Percentiles rank a stretch among this genome's conserved stretches.
phyloP scores from a whole-genome alignment of 2,329 filamentous ascomycete genomes.

The Ophiostoma quercus region DNA sequence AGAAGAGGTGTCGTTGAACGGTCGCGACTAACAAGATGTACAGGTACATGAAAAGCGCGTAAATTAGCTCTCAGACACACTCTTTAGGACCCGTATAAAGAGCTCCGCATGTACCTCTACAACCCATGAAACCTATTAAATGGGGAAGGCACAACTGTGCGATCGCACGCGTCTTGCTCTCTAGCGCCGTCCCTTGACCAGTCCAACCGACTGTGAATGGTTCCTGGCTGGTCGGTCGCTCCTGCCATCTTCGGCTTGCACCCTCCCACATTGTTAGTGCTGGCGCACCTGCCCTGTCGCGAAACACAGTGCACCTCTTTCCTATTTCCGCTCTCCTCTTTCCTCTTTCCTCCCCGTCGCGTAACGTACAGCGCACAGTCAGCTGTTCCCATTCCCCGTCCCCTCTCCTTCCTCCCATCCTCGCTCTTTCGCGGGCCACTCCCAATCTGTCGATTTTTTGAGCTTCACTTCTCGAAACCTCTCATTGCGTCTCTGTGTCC shows the following conservation, averaged over 20 bases:
- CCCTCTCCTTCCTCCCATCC: neutral
- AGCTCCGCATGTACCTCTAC: conserved; percentile 18
- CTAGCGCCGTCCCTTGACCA: conserved; percentile 12
- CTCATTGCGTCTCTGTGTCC: neutral
- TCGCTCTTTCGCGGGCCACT: conserved; percentile 4
- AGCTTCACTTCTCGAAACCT: neutral
- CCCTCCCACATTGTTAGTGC: neutral
- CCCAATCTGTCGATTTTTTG: neutral
- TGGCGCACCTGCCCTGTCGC: conserved; percentile 19
- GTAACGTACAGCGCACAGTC: neutral
- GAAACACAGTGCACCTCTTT: conserved; percentile 15
- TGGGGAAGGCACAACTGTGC: neutral
- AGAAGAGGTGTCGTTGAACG: conserved; percentile 10
- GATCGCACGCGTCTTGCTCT: conserved; percentile 17
- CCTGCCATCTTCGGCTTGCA: neutral
- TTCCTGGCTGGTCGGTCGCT: neutral
- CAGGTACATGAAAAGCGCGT: conserved; percentile 19
- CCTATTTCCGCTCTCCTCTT: conserved; percentile 19
- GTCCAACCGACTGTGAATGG: neutral
- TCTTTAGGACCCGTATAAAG: neutral
- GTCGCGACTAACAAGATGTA: conserved; percentile 4
- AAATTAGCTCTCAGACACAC: conserved; percentile 2
- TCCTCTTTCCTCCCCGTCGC: conserved; percentile 16
- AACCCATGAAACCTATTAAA: neutral
- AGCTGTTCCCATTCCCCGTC: neutral